Evolutionary conservation across 176 grass and related monocot species (phyloP).

Genomic region (Miscanthus lutarioriparius): DNA sequence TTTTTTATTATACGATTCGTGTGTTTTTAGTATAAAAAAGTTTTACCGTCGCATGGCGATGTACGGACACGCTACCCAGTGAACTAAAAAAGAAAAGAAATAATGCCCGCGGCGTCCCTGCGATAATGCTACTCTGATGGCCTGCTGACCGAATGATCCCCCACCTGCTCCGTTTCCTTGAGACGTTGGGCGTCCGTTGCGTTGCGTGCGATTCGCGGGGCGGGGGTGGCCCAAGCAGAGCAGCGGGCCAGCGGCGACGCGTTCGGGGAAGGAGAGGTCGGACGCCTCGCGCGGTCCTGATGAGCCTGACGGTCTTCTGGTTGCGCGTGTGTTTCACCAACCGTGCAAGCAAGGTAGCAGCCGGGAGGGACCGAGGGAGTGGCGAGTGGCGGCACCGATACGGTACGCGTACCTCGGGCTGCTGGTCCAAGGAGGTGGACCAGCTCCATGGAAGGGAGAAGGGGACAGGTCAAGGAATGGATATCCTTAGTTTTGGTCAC

Average conservation of each 20-base stretch:
- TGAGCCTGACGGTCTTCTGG: too few relatives aligned
- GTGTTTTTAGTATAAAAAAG: too few relatives aligned
- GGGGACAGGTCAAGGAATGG: not conserved
- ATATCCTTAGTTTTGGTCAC: not conserved
- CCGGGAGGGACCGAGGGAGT: not conserved
- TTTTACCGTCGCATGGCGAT: too few relatives aligned
- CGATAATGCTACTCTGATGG: conserved; percentile 44
- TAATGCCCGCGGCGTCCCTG: conserved; percentile 1
- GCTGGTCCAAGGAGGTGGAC: conserved; percentile 26
- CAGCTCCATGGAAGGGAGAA: conserved; percentile 1
- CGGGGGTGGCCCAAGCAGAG: too few relatives aligned
- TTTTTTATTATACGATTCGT: too few relatives aligned
- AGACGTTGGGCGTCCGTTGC: not conserved
- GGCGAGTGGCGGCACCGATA: not conserved
- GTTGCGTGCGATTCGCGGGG: not conserved
- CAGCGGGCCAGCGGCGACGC: not conserved
- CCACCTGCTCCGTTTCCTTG: not conserved
- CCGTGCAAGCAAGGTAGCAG: not conserved
- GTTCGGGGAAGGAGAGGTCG: not conserved
- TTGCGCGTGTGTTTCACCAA: not conserved
- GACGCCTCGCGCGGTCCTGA: not conserved
- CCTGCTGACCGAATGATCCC: not conserved
- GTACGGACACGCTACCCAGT: too few relatives aligned
- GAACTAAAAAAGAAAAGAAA: too few relatives aligned
- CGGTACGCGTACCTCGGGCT: not conserved